Percentiles rank a stretch among this genome's conserved stretches.
phyloP scores from a whole-genome alignment of 2,329 filamentous ascomycete species.

The Golovinomyces cichoracearum region DNA sequence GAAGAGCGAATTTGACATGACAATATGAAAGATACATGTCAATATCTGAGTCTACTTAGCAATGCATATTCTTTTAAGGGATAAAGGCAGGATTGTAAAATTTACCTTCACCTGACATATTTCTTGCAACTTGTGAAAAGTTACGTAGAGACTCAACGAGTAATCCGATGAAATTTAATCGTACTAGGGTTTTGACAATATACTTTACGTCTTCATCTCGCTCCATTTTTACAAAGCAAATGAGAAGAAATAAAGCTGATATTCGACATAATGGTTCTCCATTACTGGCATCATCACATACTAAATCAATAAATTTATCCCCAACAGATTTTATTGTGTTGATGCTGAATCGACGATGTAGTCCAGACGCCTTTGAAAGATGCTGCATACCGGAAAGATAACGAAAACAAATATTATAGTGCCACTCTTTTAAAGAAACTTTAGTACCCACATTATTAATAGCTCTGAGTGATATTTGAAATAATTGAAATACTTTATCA shows the following conservation, averaged over 20 bases:
- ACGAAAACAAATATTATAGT: constrained; percentile 77
- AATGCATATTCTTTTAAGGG: background rate
- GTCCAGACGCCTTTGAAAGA: constrained; percentile 24
- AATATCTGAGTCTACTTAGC: constrained; percentile 13
- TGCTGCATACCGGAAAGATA: constrained; percentile 46
- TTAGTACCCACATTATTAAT: constrained; percentile 48
- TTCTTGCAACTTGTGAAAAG: constrained; percentile 46
- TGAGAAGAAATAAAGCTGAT: constrained; percentile 62
- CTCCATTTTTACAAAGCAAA: constrained; percentile 48
- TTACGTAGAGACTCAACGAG: constrained; percentile 67
- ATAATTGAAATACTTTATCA: constrained; percentile 74
- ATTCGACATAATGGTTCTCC: constrained; percentile 62
- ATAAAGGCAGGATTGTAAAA: background rate
- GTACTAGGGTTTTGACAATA: constrained; percentile 53
- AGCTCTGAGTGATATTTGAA: constrained; percentile 61
- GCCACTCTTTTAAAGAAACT: constrained; percentile 48
- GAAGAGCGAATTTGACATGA: constrained; percentile 52
- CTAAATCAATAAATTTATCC: constrained; percentile 53
- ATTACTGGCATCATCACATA: constrained; percentile 81
- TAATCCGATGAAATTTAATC: constrained; percentile 74
- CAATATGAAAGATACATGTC: constrained; percentile 20
- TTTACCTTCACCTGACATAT: constrained; percentile 27
- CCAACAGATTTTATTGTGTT: constrained; percentile 57
- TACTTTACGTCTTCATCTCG: constrained; percentile 44
- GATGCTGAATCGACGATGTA: constrained; percentile 24